These are phyloP conservation scores for Parathielavia appendiculata DNA, from an alignment of 495 filamentous ascomycete species.

Conservation along the genomic window DNA sequence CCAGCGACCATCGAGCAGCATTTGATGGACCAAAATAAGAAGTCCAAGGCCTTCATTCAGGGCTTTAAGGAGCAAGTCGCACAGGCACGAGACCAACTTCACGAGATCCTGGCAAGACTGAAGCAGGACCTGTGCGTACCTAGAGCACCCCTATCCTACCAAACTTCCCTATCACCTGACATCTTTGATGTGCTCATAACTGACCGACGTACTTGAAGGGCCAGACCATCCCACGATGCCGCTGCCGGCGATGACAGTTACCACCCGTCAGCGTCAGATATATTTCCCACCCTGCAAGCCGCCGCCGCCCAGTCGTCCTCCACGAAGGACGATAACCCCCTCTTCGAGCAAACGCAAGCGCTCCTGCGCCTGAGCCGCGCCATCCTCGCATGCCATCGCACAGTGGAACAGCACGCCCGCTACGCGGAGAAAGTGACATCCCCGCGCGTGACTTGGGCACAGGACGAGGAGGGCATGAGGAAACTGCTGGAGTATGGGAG, in stretches of 20 bases:
- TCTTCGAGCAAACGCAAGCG: constrained; percentile 18
- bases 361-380: constrained; percentile 18
- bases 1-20: constrained; percentile 25
- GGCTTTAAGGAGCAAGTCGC: constrained; percentile 25
- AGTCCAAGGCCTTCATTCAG: constrained; percentile 33
- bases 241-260: not conserved
- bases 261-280: constrained; percentile 3
- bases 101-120: constrained; percentile 15
- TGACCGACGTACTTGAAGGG: not conserved
- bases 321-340: constrained; percentile 18
- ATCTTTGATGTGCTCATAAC: not conserved
- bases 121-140: constrained; percentile 22
- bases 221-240: not conserved
- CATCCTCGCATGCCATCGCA: constrained; percentile 22
- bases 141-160: not conserved
- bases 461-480: constrained; percentile 33
- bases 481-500: constrained; percentile 33
- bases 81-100: constrained; percentile 21
- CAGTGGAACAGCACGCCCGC: constrained; percentile 15
- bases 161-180: too few species aligned
- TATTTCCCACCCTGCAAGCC: constrained; percentile 8
- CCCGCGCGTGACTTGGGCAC: constrained; percentile 32
- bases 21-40: constrained; percentile 24
- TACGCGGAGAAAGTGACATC: constrained; percentile 8
- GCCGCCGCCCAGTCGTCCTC: not conserved